Conservation (phyloP, 1,139 yeast species). For the Pneumocystis murina region DNA sequence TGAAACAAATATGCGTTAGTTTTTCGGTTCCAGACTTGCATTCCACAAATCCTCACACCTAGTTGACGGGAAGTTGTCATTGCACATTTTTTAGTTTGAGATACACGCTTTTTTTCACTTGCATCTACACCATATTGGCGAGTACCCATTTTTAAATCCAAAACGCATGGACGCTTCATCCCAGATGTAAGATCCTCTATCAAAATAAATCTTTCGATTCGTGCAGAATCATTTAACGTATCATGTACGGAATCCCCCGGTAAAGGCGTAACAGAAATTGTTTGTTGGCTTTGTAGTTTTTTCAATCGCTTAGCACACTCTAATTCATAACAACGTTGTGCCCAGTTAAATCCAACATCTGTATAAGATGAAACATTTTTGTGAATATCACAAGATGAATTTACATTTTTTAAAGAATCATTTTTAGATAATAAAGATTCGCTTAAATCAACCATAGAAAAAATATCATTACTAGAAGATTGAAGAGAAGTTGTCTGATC, state of each 20-base stretch:
- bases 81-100: constrained; percentile 71
- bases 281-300: constrained; percentile 1
- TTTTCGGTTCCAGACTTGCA: constrained; percentile 49
- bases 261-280: not conserved
- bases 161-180: constrained; percentile 71
- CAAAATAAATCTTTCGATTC: constrained; percentile 70
- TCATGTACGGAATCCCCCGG: not conserved
- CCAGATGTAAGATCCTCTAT: constrained; percentile 81
- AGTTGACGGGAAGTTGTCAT: constrained; percentile 64
- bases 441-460: constrained; percentile 18
- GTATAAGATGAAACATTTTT: not conserved
- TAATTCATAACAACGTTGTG: constrained; percentile 5
- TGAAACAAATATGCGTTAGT: constrained; percentile 41
- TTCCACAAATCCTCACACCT: constrained; percentile 91
- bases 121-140: constrained; percentile 97
- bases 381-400: not conserved
- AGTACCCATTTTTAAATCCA: constrained; percentile 96
- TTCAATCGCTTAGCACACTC: constrained; percentile 7
- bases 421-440: not conserved
- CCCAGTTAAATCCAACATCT: constrained; percentile 2
- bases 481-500: not conserved
- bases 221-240: constrained; percentile 15
- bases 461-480: constrained; percentile 13
- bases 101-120: constrained; percentile 46
- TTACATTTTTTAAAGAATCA: not conserved